Base-by-base conservation (phyloP, 495 filamentous ascomycete genomes). In the Mytilinidion resinicola region DNA sequence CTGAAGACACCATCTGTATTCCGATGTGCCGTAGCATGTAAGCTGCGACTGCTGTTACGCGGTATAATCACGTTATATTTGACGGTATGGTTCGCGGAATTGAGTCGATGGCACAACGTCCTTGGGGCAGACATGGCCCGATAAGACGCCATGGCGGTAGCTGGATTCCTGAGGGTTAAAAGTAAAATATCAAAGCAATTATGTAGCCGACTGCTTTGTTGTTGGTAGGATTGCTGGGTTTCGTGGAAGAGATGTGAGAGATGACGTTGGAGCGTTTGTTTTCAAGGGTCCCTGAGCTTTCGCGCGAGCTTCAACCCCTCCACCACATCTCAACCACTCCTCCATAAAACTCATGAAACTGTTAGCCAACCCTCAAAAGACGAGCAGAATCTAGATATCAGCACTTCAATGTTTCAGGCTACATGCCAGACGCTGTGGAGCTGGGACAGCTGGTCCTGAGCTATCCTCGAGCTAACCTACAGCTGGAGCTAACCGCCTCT, bases 1-100 rank as follows among this genome's bases (percentile, higher is more conserved):
- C 70, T 69, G 60, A 79, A 80, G 30, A 82, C 77, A 11, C 79
- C 79, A 67, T 82, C 79, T 9, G 76, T 79, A 3, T 21, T 35
- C 9, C 47, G 46, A 12, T 15, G 10, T 7, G 42, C 10, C 42
- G 55, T 68, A 14, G 67, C 53, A 30, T 64, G 66, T 57, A 70
- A 65, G 17, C 25, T 56, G 9, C 66, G 59, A 25, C 1, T 41
- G n/a, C 21, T 41, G 25, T 30, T 30, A 30, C 25, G 25, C 25
- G 25, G 3, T 6, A 6, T 30, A 3, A 30, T 30, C 6, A 6
- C 2, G 3, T 8, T 14, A 55, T 30, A 14, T 15, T 15, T 19
- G 34, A 20, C 14, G 25, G 9, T 25, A 38, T 8, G 21, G 20
- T 12, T 48, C 33, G 52, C 12, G 51, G 33, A 30, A 8, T 9